These are phyloP conservation scores for Pisolithus orientalis DNA, from an alignment of 768 basidiomycete species.

Conservation along the genomic window DNA sequence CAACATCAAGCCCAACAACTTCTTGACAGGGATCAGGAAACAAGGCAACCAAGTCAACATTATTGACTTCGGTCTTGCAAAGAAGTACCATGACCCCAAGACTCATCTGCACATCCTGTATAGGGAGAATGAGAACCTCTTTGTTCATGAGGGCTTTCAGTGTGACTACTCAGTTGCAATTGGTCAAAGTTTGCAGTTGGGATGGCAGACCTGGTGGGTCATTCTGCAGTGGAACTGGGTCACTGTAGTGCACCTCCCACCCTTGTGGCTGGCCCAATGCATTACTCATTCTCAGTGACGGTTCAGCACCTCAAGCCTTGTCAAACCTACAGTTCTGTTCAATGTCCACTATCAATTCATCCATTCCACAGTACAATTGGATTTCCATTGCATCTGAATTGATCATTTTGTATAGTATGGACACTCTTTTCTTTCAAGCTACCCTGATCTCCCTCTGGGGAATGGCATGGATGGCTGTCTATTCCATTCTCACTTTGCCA, in stretches of 20 bases:
- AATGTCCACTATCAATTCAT: constrained; percentile 11
- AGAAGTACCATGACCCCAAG: too few species aligned
- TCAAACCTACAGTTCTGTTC: constrained; percentile 8
- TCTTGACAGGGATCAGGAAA: constrained; percentile 99
- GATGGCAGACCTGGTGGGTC: constrained; percentile 13
- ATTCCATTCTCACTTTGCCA: too few species aligned
- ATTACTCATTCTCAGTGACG: constrained; percentile 8
- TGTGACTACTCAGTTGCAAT: constrained; percentile 23
- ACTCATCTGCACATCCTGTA: constrained; percentile 41
- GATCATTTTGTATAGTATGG: constrained; percentile 51
- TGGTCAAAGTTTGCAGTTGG: constrained; percentile 31
- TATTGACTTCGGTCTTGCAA: too few species aligned
- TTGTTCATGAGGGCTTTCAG: too few species aligned
- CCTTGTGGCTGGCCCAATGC: constrained; percentile 3
- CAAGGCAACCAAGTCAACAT: constrained; percentile 76
- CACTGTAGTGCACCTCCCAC: constrained; percentile 14
- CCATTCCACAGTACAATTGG: constrained; percentile 13
- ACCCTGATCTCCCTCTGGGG: too few species aligned
- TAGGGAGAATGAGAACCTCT: constrained; percentile 98
- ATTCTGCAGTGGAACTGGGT: not conserved
- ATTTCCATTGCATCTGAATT: constrained; percentile 25
- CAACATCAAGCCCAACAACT: constrained; percentile 99
- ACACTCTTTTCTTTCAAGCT: constrained; percentile 14
- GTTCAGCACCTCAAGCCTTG: constrained; percentile 16
- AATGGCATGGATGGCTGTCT: too few species aligned